Percentiles rank a stretch among this genome's conserved stretches.
Conservation (phyloP, 495 filamentous ascomycete species). For the Aspergillus hancockii region DNA sequence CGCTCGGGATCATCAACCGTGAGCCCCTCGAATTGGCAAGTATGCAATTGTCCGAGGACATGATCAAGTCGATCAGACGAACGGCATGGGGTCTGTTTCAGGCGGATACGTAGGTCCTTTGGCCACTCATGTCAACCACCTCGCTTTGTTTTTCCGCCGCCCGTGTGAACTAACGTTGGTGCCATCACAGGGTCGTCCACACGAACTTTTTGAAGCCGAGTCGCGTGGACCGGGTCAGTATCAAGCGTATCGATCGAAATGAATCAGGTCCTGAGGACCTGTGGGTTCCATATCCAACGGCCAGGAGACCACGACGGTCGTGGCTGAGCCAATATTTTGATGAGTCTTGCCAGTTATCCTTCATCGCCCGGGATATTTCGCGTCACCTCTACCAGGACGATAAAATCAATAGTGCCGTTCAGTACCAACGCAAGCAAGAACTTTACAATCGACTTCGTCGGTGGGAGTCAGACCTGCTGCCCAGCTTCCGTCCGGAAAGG, state of each 20-base stretch:
- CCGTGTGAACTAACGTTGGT: neutral
- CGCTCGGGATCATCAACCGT: conserved; percentile 29
- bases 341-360: conserved; percentile 32
- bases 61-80: conserved; percentile 27
- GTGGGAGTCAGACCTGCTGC: conserved; percentile 26
- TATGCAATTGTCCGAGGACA: conserved; percentile 24
- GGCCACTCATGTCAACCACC: neutral
- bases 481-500: conserved; percentile 12
- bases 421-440: conserved; percentile 18
- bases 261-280: conserved; percentile 8
- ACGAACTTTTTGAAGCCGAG: conserved; percentile 34
- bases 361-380: conserved; percentile 33
- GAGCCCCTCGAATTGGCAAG: conserved; percentile 7
- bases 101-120: conserved; percentile 31
- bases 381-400: conserved; percentile 5
- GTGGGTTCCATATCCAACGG: conserved; percentile 31
- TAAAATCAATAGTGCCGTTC: neutral
- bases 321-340: conserved; percentile 33
- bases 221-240: conserved; percentile 25
- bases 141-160: neutral
- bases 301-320: conserved; percentile 16
- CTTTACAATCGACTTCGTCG: conserved; percentile 24
- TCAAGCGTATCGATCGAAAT: conserved; percentile 19
- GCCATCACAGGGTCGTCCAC: conserved; percentile 30
- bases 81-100: conserved; percentile 38